phyloP scores from a whole-genome alignment of 352 stramenopile species.

The Globisporangium perplexum region DNA sequence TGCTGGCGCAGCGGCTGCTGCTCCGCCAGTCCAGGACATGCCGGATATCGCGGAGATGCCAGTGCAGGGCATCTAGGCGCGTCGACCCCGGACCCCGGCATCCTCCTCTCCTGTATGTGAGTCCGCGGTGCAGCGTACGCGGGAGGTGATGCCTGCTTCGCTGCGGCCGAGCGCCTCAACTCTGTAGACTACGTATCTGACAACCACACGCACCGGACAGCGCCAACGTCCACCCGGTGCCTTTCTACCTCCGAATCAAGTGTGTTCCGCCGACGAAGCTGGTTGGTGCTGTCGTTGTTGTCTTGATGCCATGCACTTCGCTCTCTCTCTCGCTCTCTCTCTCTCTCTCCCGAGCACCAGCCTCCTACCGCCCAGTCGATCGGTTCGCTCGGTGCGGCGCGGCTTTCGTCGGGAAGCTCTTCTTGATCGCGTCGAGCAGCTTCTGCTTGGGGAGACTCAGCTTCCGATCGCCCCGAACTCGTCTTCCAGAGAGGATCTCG shows the following conservation, averaged over 20 bases:
- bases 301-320: too few species aligned
- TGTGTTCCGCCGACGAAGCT: too few species aligned
- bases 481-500: slow-evolving; percentile 7
- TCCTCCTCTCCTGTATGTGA: too few species aligned
- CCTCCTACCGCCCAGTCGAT: neutral
- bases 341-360: neutral
- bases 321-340: neutral
- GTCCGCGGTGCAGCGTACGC: neutral
- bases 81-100: neutral
- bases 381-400: neutral
- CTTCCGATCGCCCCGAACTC: slow-evolving; percentile 9
- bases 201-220: too few species aligned
- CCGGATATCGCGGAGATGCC: slow-evolving; percentile 49
- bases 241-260: too few species aligned
- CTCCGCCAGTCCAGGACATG: slow-evolving; percentile 29
- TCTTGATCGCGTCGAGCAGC: slow-evolving; percentile 51
- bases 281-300: too few species aligned
- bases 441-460: slow-evolving; percentile 65
- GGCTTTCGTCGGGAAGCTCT: slow-evolving; percentile 26
- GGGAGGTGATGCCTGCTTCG: too few species aligned
- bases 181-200: neutral
- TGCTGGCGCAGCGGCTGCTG: slow-evolving; percentile 7
- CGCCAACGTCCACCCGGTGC: too few species aligned
- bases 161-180: neutral
- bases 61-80: slow-evolving; percentile 66